Percentiles rank a stretch among this genome's conserved stretches.
Conservation (phyloP, 371 early-diverging fungal species). For the Mortierella polycephala region DNA sequence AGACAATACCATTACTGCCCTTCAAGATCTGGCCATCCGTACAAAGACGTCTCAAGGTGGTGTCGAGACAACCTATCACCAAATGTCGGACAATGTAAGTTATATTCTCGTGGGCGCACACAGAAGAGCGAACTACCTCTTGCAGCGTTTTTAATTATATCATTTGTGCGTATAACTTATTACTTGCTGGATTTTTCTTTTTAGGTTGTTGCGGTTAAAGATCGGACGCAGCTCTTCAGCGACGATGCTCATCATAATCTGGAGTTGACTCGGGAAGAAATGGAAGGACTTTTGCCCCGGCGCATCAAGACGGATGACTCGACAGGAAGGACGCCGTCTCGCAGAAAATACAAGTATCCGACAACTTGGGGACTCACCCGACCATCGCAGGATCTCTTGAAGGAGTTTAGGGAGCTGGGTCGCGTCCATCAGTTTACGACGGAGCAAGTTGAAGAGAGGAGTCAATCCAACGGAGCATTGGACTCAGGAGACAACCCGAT, state of each 20-base stretch:
- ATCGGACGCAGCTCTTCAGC: conserved; percentile 5
- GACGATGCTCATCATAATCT: conserved; percentile 22
- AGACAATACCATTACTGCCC: conserved; percentile 10
- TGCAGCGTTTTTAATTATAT: neutral
- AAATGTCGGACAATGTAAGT: conserved; percentile 20
- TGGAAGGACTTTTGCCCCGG: conserved; percentile 18
- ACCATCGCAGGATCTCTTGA: conserved; percentile 37
- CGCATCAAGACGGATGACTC: conserved; percentile 43
- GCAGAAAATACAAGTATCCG: conserved; percentile 35
- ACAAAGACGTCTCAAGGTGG: neutral
- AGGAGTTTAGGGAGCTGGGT: conserved; percentile 42
- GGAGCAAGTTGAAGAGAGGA: conserved; percentile 1
- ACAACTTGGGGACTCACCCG: conserved; percentile 31
- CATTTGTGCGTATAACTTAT: too few species aligned
- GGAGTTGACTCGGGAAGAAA: conserved; percentile 20
- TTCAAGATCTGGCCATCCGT: conserved; percentile 22
- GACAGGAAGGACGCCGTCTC: conserved; percentile 40
- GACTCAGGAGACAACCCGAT: conserved; percentile 10
- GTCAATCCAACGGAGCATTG: conserved; percentile 1
- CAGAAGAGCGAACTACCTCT: neutral
- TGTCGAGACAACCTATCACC: conserved; percentile 10
- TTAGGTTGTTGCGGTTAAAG: conserved; percentile 14
- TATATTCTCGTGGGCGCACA: neutral
- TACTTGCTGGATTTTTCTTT: neutral
- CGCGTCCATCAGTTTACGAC: conserved; percentile 25